Base-by-base conservation (phyloP, 768 basidiomycete species). In the Sistotremastrum niveocremeum region DNA sequence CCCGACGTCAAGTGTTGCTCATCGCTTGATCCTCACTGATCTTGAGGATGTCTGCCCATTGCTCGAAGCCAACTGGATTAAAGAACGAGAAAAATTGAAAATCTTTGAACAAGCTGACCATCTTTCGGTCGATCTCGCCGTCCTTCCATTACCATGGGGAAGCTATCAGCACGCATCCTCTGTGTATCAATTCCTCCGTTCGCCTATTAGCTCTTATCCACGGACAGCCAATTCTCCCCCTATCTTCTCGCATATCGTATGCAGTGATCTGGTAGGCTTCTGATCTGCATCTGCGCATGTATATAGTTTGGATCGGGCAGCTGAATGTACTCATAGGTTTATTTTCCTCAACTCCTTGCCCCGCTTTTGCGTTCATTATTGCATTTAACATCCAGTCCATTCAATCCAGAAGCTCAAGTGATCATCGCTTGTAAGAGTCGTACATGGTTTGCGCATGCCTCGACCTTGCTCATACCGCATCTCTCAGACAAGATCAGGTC, bases 261-360 rank as follows among this genome's bases (percentile, higher is more conserved):
- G 86, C 61, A 89, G 88, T 57, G 87, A 90, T 62, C 70, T 91
- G 46, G 86, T 86, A 63, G 57, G 78, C 20, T 70, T 37, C 29
- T n/a, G 7, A 29, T 33, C 36, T 35, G 12, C 20, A 33, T 52
- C 37, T 5, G 12, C 37, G 35, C n/a, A 20, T 39, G 39, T 37
- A 9, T n/a, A 37, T 31, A 7, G 34, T 41, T 47, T 4, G 29
- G 34, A 31, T 29, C n/a, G 7, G n/a, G 11, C 34, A 10, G n/a
- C 20, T 30, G 49, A 11, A 30, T 36, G 41, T 46, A 33, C 42
- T 31, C 47, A 6, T 52, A 90, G 83, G 74, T 93, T 8, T 93
- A 93, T 61, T 91, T 91, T 56, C 84, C 85, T 0, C 76, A 84
- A 48, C 73, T 93, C 1, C 68, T 87, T 7, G 83, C 77, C 0